Evolutionary conservation across 208 protist genomes (phyloP), one percentile per base, ranked within the genome.

Genomic region (Acanthamoeba royreba): DNA sequence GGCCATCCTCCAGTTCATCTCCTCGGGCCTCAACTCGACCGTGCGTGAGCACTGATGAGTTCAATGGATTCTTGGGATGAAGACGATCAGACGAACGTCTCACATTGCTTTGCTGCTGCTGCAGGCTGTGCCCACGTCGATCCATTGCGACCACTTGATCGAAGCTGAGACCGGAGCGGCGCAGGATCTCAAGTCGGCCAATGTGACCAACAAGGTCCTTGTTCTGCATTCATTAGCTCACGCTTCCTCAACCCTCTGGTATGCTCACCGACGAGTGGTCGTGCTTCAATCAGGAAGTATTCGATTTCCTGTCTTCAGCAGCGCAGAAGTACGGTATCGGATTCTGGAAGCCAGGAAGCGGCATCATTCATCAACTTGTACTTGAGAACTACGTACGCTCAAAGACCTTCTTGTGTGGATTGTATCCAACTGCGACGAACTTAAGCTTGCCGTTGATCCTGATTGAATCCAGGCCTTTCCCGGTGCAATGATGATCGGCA

Each of bases 121-220:
- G 63, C 94, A 93, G 15, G 96, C 96, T 19, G 97, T 98, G 2
- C 98, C 98, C 85, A 95, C 96, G 31, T 98, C 98, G 13, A 97
- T 98, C 90, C 98, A 98, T 89, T 98, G 98, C 92, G 98, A 98
- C 72, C 98, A 98, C 92, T 93, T 98, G 61, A 98, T 98, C 92
- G 94, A 98, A 93, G 98, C 97, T 33, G 33, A 96, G 53, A 35
- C 53, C 43, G 97, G 96, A 61, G 93, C 83, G 45, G 17, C 38
- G 4, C 42, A 53, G 19, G 97, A 98, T 96, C 92, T 97, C 7
- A 19, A 15, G n/a, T 25, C 25, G 46, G 96, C 95, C 43, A 92
- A 94, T 38, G 81, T 69, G 33, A 94, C 85, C 5, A 96, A 96
- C 40, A 94, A 93, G 81, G 81, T n/a, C n/a, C n/a, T n/a, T n/a